Evolutionary conservation across 2,329 filamentous ascomycete species (phyloP).

Genomic region (Penicillium sp.): DNA sequence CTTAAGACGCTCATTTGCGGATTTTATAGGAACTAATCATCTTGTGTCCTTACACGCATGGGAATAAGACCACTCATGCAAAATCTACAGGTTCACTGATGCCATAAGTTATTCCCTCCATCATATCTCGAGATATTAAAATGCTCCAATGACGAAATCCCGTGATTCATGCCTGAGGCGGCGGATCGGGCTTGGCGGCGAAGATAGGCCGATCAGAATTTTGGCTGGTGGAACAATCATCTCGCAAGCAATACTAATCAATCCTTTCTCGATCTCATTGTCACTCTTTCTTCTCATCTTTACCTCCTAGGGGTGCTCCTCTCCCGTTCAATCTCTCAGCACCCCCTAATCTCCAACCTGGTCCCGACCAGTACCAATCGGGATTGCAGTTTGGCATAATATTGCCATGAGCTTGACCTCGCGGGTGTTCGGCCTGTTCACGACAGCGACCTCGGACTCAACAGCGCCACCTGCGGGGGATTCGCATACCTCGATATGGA

Average conservation of each 20-base stretch:
- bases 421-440: constrained; percentile 54
- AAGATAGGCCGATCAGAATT: constrained; percentile 38
- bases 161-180: constrained; percentile 19
- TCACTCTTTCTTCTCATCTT: constrained; percentile 20
- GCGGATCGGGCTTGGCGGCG: constrained; percentile 24
- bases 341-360: constrained; percentile 29
- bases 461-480: constrained; percentile 26
- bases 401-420: constrained; percentile 60
- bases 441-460: constrained; percentile 39
- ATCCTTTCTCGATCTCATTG: constrained; percentile 9
- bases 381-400: constrained; percentile 30
- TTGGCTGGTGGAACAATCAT: constrained; percentile 29
- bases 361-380: constrained; percentile 31
- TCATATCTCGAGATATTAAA: neutral
- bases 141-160: constrained; percentile 5
- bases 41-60: neutral
- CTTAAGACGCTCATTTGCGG: neutral
- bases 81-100: neutral
- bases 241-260: constrained; percentile 5
- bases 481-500: constrained; percentile 29
- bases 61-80: neutral
- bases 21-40: neutral
- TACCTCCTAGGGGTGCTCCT: constrained; percentile 18
- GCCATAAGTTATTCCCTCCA: no score
- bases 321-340: constrained; percentile 15